Base-by-base conservation (phyloP, 2,329 filamentous ascomycete genomes). In the Trichoderma guizhouense region DNA sequence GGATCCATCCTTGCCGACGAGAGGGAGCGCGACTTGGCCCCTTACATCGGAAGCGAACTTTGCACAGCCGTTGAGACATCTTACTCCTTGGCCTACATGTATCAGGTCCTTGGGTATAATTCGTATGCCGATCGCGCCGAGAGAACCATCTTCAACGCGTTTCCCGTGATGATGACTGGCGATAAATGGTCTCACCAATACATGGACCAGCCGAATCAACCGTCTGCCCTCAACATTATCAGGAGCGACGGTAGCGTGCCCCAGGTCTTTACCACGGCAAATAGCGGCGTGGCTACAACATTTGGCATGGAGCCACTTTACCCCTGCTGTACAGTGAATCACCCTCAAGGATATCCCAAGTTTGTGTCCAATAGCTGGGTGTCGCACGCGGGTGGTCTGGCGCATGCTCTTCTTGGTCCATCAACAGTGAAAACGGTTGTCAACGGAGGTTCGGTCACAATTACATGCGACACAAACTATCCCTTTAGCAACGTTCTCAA, bases 251-350 rank as follows among this genome's bases (percentile, higher is more conserved):
- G 76, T 21, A 61, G 61, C 7, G 74, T 75, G 15, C 77, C 78
- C 3, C 75, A 72, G 4, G 67, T 79, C 5, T 88, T 87, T 76
- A 87, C 79, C 69, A 87, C 87, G 69, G 83, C 85, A 28, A 83
- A 84, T 63, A 78, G 76, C 6, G 80, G 78, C 7, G 72, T 78
- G 9, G 64, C 77, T 83, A 79, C 74, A 82, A 87, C 74, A 78
- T 85, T 72, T 75, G 86, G 86, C 1, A 78, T 88, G 15, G 86
- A 87, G 71, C 85, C 85, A 2, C 82, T 86, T 39, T 88, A 81
- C 60, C 84, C 85, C 1, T 89, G 87, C 78, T 89, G 87, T 74
- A 88, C 87, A 1, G 87, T 89, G 72, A 89, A 89, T 71, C 86
- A 89, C 74, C 84, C 83, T 1, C 86, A 89, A 74, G 88, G 85